Base-by-base conservation (phyloP, 2,329 filamentous ascomycete species). In the Aspergillus sp. region DNA sequence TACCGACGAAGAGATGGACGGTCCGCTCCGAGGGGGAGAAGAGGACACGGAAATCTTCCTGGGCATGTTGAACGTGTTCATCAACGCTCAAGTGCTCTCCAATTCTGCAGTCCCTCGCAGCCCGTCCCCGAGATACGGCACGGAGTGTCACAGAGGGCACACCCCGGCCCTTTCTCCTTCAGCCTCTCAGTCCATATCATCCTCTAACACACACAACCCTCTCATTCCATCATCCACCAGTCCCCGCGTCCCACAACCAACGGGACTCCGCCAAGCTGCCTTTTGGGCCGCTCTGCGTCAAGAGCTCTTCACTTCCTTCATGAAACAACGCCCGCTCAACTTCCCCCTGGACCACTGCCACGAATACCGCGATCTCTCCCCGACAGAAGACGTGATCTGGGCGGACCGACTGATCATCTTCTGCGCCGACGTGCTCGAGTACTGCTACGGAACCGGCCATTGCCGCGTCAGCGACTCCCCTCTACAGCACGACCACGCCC, bases 351-450 rank as follows among this genome's bases (percentile, higher is more conserved):
- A 65, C 3, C 67, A 66, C n/a, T 76, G 70, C 48, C 66, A 69
- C 19, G 64, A 67, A 1, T 69, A 73, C 16, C 65, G 68, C 1
- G 64, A 61, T 31, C 67, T 69, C 6, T 67, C 70, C 9, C 67
- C 65, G 2, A 66, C 71, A 3, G 61, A 64, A 4, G 62, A 68
- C 23, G 58, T 59, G 16, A 59, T 71, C 13, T 73, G 69, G 70
- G 64, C 58, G 20, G 57, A 86, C 63, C 76, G 83, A 14, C 81
- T 84, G 14, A 77, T 87, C 0, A 77, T 84, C 3, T 80, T 84
- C 59, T 83, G 83, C 49, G 83, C 83, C n/a, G 82, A 86, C 55
- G 81, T 86, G 1, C 69, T 87, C 14, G 82, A 85, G 55, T 85
- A 80, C 59, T 87, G 84, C 63, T 87, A 86, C 61, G 56, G 70